Evolutionary conservation across 2,329 filamentous ascomycete species (phyloP).

Genomic region (Dryadomyces quercivorus): DNA sequence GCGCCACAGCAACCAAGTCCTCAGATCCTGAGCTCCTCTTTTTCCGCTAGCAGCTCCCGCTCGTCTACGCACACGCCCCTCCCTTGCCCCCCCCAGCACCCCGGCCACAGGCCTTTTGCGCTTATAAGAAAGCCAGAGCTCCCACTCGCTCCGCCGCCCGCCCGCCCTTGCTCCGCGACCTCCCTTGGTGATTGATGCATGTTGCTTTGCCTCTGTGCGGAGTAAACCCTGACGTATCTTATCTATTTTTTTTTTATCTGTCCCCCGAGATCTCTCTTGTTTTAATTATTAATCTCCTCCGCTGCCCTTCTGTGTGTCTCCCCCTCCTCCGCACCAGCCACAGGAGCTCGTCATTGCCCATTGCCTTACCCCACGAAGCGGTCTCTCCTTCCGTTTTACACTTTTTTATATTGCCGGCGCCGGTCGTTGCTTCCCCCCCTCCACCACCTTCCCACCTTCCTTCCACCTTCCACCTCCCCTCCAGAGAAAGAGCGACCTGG

Average conservation of each 20-base stretch:
- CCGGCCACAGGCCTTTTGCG: not conserved
- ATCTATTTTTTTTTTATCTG: not conserved
- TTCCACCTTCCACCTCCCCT: not conserved
- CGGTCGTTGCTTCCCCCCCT: not conserved
- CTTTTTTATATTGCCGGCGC: not conserved
- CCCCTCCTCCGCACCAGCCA: not conserved
- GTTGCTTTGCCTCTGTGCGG: not conserved
- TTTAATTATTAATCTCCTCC: not conserved
- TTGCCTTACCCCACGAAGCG: not conserved
- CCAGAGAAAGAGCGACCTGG: not conserved
- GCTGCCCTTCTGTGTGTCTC: too few species aligned
- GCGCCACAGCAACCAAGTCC: too few species aligned
- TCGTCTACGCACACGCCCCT: not conserved
- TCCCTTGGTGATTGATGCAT: not conserved
- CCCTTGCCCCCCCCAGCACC: not conserved
- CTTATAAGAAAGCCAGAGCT: conserved; percentile 9
- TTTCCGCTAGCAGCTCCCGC: too few species aligned
- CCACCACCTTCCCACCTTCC: not conserved
- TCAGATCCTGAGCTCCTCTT: too few species aligned
- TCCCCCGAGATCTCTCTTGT: not conserved
- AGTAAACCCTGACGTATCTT: not conserved
- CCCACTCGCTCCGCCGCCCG: conserved; percentile 3
- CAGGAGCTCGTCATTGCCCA: not conserved
- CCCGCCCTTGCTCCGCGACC: conserved; percentile 3
- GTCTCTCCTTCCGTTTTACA: not conserved